A percentile compares a stretch with the other conserved stretches of the same genome.
Conservation (phyloP, 495 filamentous ascomycete genomes). For the Umbilicaria muhlenbergii region DNA sequence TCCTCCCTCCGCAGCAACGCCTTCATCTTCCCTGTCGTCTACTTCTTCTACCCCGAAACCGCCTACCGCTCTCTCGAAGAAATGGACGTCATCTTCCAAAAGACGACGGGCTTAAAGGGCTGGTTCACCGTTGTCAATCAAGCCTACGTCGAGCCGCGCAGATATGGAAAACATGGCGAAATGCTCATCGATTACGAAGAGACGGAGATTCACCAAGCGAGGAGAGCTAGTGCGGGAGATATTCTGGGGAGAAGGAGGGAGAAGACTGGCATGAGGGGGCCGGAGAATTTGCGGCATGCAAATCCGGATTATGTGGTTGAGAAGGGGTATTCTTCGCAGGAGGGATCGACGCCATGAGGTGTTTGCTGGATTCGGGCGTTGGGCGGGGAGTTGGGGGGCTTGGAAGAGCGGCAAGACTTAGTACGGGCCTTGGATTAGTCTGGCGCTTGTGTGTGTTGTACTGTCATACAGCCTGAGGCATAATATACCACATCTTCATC, state of each 20-base stretch:
- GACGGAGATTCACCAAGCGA: conserved; percentile 28
- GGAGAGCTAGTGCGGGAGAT: conserved; percentile 12
- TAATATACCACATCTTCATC: too few species aligned
- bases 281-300: not conserved
- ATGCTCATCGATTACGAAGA: conserved; percentile 44
- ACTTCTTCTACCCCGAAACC: conserved; percentile 68
- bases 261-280: conserved; percentile 4
- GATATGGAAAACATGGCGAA: conserved; percentile 59
- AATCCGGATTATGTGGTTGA: too few species aligned
- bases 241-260: conserved; percentile 2
- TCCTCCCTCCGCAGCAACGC: conserved; percentile 36
- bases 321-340: too few species aligned
- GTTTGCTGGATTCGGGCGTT: too few species aligned
- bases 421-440: too few species aligned
- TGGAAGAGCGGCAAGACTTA: too few species aligned
- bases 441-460: too few species aligned
- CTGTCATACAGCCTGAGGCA: too few species aligned
- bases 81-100: conserved; percentile 62
- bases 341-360: too few species aligned
- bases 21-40: conserved; percentile 50
- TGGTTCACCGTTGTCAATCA: conserved; percentile 44
- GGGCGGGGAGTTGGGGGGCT: too few species aligned
- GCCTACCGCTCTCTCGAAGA: conserved; percentile 59
- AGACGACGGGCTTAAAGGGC: conserved; percentile 28
- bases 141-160: conserved; percentile 42